phyloP scores from a whole-genome alignment of 2,329 filamentous ascomycete species.

The Sphaceloma murrayae region DNA sequence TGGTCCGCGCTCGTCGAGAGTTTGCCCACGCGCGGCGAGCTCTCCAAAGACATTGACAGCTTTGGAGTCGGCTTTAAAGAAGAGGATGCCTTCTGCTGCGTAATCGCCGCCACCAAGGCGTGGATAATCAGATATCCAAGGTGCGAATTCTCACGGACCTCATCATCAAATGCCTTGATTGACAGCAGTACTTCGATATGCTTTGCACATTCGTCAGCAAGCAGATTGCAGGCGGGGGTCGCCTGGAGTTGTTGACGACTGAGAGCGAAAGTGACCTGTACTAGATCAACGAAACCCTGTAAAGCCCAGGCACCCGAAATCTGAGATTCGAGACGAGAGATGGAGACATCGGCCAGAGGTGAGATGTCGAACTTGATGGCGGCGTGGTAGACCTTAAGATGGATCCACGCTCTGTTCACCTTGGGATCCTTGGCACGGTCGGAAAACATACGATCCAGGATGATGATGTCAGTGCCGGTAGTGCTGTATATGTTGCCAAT shows the following conservation, averaged over 20 bases:
- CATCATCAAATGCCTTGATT: conserved; percentile 7
- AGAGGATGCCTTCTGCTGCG: background rate
- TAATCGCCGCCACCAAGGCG: background rate
- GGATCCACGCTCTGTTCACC: conserved; percentile 2
- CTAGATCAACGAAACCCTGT: conserved; percentile 14
- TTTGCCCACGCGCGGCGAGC: too few species aligned
- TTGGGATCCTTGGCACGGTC: background rate
- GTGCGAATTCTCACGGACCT: background rate
- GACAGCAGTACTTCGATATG: conserved; percentile 12
- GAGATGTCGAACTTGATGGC: conserved; percentile 4
- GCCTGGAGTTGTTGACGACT: conserved; percentile 1
- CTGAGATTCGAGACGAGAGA: conserved; percentile 1
- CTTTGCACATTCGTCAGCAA: conserved; percentile 12
- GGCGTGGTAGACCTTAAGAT: conserved; percentile 13
- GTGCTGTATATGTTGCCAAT: background rate
- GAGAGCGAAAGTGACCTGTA: conserved; percentile 9
- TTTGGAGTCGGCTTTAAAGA: background rate
- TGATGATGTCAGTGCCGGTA: conserved; percentile 1
- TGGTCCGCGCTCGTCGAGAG: too few species aligned
- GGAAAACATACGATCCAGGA: background rate
- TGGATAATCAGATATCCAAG: conserved; percentile 11
- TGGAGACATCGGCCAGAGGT: background rate
- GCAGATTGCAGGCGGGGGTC: background rate
- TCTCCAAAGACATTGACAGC: background rate
- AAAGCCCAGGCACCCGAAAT: background rate